These are phyloP conservation scores for Fusarium paranaense DNA, from an alignment of 2,329 filamentous ascomycete species.

Conservation along the genomic window DNA sequence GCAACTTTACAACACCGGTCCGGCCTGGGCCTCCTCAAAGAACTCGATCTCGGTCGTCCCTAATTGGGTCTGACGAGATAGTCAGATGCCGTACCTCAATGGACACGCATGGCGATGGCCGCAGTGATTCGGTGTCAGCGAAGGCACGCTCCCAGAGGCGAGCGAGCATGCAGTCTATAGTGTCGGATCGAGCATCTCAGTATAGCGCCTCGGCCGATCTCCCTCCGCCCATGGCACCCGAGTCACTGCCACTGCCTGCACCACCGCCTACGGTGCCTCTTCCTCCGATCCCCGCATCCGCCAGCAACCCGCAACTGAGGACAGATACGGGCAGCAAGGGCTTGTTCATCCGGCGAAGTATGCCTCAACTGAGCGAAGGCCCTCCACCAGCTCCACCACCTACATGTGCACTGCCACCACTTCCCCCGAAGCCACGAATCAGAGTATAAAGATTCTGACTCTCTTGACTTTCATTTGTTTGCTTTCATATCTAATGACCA, in stretches of 20 bases:
- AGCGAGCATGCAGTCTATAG: conserved; percentile 45
- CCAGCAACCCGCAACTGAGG: conserved; percentile 38
- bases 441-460: conserved; percentile 23
- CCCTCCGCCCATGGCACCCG: conserved; percentile 37
- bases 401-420: conserved; percentile 65
- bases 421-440: conserved; percentile 51
- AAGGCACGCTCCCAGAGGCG: conserved; percentile 42
- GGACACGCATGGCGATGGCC: conserved; percentile 42
- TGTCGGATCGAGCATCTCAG: conserved; percentile 42
- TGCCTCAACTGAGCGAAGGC: conserved; percentile 62
- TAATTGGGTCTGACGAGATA: conserved; percentile 29
- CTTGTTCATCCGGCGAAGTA: conserved; percentile 57
- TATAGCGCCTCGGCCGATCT: conserved; percentile 41
- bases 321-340: conserved; percentile 37
- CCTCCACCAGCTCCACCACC: conserved; percentile 67
- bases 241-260: conserved; percentile 41
- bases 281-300: conserved; percentile 46
- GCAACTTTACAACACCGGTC: conserved; percentile 25
- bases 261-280: conserved; percentile 48
- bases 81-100: conserved; percentile 49
- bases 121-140: conserved; percentile 35
- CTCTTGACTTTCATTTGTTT: conserved; percentile 16
- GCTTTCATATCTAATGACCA: conserved; percentile 28
- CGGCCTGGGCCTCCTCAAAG: conserved; percentile 30
- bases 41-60: conserved; percentile 36